These are phyloP conservation scores for Mycena galericulata DNA, from an alignment of 768 basidiomycete species.

Conservation along the genomic window DNA sequence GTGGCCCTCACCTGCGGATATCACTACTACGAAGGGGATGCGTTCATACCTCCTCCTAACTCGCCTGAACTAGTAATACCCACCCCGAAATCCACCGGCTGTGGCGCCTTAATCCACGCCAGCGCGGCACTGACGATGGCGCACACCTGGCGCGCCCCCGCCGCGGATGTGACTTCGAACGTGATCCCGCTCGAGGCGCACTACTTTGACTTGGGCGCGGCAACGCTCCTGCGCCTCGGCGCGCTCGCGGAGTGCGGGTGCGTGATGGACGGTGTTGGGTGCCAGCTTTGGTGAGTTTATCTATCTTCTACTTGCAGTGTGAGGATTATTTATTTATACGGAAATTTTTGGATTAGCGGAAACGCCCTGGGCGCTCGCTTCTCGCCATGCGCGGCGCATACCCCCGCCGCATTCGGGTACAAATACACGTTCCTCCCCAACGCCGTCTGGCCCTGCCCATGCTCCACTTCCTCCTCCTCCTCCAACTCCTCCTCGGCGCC, in stretches of 20 bases:
- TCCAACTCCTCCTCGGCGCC: too few relatives aligned
- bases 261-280: neutral
- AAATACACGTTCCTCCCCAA: too few relatives aligned
- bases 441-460: too few relatives aligned
- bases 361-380: neutral
- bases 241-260: neutral
- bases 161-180: neutral
- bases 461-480: too few relatives aligned
- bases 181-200: neutral
- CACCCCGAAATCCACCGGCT: neutral
- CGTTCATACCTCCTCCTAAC: neutral
- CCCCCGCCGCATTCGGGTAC: too few relatives aligned
- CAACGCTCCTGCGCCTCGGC: neutral
- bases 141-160: neutral
- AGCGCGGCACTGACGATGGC: neutral
- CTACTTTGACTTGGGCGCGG: neutral
- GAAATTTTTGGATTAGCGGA: neutral
- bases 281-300: neutral
- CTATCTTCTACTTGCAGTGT: too few relatives aligned
- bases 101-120: neutral
- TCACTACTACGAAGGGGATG: neutral
- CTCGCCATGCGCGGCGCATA: too few relatives aligned
- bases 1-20: neutral
- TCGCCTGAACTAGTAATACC: neutral
- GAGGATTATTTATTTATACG: neutral